Evolutionary conservation across 257 asterid genomes (phyloP).

Genomic region (Solanum chmielewskii): DNA sequence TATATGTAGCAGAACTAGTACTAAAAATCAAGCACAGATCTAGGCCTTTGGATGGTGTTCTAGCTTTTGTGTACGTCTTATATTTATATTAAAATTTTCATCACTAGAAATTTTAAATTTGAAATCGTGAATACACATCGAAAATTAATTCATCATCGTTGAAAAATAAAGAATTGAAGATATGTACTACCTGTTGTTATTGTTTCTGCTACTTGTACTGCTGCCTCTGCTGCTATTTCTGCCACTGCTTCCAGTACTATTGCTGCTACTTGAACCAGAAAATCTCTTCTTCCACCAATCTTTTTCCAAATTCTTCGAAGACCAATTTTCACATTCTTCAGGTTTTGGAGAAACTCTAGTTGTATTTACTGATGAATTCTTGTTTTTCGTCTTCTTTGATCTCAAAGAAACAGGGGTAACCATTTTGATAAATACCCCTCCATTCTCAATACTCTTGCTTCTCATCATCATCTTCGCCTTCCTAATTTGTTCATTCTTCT

Average conservation of each 20-base stretch:
- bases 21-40: background rate
- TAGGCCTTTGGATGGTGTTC: background rate
- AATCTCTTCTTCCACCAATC: constrained; percentile 85
- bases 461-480: constrained; percentile 10
- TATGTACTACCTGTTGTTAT: background rate
- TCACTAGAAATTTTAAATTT: accelerated
- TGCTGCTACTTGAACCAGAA: constrained; percentile 37
- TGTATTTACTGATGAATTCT: background rate
- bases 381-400: constrained; percentile 20
- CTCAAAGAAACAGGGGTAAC: constrained; percentile 38
- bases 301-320: constrained; percentile 25
- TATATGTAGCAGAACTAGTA: background rate
- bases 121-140: too few species aligned
- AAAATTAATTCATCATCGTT: background rate
- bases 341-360: constrained; percentile 40
- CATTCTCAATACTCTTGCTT: constrained; percentile 32
- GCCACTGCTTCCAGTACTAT: constrained; percentile 13
- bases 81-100: too few species aligned
- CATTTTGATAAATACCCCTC: constrained; percentile 55
- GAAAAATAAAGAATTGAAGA: background rate
- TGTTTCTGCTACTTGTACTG: background rate
- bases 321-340: constrained; percentile 8
- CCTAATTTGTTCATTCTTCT: constrained; percentile 16
- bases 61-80: background rate
- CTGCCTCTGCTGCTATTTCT: constrained; percentile 13